Percentiles rank a stretch among this genome's conserved stretches.
phyloP scores from a whole-genome alignment of 352 stramenopile species.

The Thraustochytrium striatum region DNA sequence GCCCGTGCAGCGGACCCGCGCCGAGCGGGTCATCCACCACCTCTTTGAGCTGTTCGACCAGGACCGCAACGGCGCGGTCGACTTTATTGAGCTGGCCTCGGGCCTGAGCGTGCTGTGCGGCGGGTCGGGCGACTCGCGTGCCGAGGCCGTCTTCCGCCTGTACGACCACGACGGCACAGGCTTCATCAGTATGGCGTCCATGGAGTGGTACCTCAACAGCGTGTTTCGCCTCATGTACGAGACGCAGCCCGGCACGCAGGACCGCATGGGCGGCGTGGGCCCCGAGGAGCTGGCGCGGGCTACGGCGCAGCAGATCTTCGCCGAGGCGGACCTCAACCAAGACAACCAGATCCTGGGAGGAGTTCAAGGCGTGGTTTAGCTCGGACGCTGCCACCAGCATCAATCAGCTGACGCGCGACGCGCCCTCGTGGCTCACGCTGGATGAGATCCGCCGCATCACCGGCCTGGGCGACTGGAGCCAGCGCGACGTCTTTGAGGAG shows the following conservation, averaged over 20 bases:
- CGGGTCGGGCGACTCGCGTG: not conserved
- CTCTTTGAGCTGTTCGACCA: constrained; percentile 54
- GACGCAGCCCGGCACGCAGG: not conserved
- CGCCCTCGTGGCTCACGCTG: constrained; percentile 55
- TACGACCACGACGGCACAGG: constrained; percentile 33
- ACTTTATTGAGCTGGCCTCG: constrained; percentile 38
- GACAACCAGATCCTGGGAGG: constrained; percentile 25
- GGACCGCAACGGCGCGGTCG: constrained; percentile 24
- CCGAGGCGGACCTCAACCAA: constrained; percentile 35
- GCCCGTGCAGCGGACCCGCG: constrained; percentile 52
- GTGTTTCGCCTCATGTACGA: constrained; percentile 36
- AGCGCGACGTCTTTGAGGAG: constrained; percentile 60
- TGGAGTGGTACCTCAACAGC: constrained; percentile 25
- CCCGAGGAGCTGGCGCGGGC: not conserved
- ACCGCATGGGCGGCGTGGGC: constrained; percentile 10
- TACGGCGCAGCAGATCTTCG: constrained; percentile 22
- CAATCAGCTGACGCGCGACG: not conserved
- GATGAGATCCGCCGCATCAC: constrained; percentile 75
- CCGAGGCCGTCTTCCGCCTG: constrained; percentile 28
- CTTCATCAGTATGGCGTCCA: not conserved
- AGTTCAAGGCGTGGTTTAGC: constrained; percentile 59
- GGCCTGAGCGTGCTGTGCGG: constrained; percentile 10
- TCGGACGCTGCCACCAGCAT: constrained; percentile 39
- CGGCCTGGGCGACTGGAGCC: constrained; percentile 70
- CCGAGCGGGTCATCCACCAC: constrained; percentile 68